Evolutionary conservation across 2,329 filamentous ascomycete genomes (phyloP).

Genomic region (Fusarium musae): DNA sequence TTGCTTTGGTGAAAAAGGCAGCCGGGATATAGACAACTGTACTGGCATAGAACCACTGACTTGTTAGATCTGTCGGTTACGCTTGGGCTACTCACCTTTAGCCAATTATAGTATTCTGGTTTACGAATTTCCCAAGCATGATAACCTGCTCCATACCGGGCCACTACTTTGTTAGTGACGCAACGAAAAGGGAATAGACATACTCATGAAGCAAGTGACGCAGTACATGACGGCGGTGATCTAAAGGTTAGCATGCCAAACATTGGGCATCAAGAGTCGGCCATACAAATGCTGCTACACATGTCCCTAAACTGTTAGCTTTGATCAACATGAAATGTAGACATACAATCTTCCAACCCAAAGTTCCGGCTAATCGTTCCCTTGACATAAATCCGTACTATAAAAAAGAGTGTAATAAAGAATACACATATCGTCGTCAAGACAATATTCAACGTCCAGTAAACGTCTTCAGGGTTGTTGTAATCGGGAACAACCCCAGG

Average conservation of each 20-base stretch:
- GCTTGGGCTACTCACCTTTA: slow-evolving; percentile 17
- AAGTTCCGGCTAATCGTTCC: slow-evolving; percentile 23
- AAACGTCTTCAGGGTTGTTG: slow-evolving; percentile 30
- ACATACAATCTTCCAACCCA: slow-evolving; percentile 34
- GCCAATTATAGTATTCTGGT: slow-evolving; percentile 32
- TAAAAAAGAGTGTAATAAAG: slow-evolving; percentile 22
- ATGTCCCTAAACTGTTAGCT: slow-evolving; percentile 31
- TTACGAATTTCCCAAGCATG: slow-evolving; percentile 36
- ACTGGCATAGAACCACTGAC: slow-evolving; percentile 39
- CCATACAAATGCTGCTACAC: slow-evolving; percentile 31
- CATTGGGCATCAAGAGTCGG: neutral
- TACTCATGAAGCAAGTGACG: slow-evolving; percentile 32
- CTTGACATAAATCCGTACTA: slow-evolving; percentile 32
- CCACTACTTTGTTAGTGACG: slow-evolving; percentile 26
- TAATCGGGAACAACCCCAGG: slow-evolving; percentile 34
- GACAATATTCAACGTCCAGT: slow-evolving; percentile 32
- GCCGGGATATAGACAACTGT: slow-evolving; percentile 34
- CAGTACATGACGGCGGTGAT: slow-evolving; percentile 17
- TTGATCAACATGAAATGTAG: neutral
- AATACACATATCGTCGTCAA: slow-evolving; percentile 19
- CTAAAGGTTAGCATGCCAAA: slow-evolving; percentile 11
- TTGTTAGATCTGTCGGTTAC: neutral
- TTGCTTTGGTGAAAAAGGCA: slow-evolving; percentile 40
- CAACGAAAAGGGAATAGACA: neutral
- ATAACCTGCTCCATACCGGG: slow-evolving; percentile 33